Evolutionary conservation across 202 grass and related monocot genomes (phyloP), one percentile per base, ranked within the genome.

Genomic region (Brachypodium distachyon): DNA sequence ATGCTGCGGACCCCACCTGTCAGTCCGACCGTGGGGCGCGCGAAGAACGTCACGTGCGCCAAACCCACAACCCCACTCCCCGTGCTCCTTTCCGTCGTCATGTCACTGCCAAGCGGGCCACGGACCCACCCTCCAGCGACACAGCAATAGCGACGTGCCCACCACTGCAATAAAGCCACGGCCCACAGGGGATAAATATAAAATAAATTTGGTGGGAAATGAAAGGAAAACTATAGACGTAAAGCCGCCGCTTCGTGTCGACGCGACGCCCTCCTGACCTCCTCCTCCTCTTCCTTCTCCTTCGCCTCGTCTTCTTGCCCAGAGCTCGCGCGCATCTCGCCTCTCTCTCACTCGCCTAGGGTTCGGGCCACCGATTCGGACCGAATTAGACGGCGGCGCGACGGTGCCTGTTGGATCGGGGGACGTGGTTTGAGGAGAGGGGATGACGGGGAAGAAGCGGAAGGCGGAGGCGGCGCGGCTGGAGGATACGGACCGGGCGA

Each of bases 391-490:
- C 31, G 7, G 49, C 7, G 16, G 32, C 7, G 62, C 17, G 16
- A 6, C 51, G 21, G 51, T 54, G 21, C 28, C 29, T 18, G 59
- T 34, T 17, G 41, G 64, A 68, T 68, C 64, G 17, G 57, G 1
- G n/a, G 4, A 41, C 41, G 13, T 7, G 62, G 22, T 1, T 25
- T 32, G 42, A 3, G 44, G 4, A 2, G 17, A 3, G 25, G 4
- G 38, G 59, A 65, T 27, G 86, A 63, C 83, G 77, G 31, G 80
- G 61, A 89, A 86, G 86, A 93, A 87, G 77, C 77, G 77, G 28
- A 93, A 93, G 78, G 69, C 81, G 73, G 87, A 93, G 56, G 87
- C 83, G 73, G 74, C 87, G 69, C 61, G 77, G 26, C 80, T 89
- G 36, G 84, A 93, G 67, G 90, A 87, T 80, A 83, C 81, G 77